phyloP scores from a whole-genome alignment of 2,329 filamentous ascomycete genomes.

The Macrophomina tecta region DNA sequence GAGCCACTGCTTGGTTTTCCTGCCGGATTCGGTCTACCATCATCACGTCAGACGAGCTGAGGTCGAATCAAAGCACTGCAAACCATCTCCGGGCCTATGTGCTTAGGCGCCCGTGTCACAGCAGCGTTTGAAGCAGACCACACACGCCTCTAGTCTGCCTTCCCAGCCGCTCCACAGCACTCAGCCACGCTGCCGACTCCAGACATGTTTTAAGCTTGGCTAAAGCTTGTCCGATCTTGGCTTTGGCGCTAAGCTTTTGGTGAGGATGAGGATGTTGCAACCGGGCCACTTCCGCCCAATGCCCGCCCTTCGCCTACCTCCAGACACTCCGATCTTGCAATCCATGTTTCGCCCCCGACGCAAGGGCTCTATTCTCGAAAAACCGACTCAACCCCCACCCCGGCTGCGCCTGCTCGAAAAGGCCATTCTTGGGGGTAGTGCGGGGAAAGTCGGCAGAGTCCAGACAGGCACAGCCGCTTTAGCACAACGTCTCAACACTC shows the following conservation, averaged over 20 bases:
- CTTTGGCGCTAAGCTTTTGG: background rate
- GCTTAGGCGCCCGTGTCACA: background rate
- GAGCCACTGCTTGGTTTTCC: no score
- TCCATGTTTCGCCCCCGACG: background rate
- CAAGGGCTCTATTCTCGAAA: background rate
- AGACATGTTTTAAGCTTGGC: background rate
- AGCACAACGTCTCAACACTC: background rate
- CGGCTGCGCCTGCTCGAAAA: background rate
- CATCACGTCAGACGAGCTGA: no score
- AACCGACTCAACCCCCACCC: background rate
- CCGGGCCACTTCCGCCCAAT: background rate
- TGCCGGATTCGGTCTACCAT: no score
- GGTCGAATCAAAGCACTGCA: no score
- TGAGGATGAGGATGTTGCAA: background rate
- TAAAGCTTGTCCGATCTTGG: slow-evolving; percentile 10
- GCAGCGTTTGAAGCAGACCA: background rate
- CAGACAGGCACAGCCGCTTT: background rate
- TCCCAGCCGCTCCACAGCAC: background rate
- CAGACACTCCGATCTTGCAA: background rate
- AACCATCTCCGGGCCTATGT: no score
- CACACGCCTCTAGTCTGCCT: background rate
- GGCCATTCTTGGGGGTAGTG: background rate
- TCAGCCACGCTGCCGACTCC: background rate
- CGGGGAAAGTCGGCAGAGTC: background rate
- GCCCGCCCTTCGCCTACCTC: background rate